These are phyloP conservation scores for Borealophlyctis nickersoniae DNA, from an alignment of 192 early-diverging fungal genomes.

Conservation along the genomic window DNA sequence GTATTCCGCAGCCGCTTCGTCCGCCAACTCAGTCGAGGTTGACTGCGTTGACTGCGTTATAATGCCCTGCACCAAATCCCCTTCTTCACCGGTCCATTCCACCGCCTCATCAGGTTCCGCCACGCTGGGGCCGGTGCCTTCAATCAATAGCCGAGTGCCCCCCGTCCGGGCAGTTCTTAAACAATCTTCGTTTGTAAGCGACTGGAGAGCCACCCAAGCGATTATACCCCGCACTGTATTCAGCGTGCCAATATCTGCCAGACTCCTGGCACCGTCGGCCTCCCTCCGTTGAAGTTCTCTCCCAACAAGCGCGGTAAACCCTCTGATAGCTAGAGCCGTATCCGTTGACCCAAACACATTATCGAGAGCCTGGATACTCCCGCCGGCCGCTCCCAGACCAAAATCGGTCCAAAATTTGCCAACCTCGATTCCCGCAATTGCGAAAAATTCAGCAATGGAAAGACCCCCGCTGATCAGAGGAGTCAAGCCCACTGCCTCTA, in stretches of 20 bases:
- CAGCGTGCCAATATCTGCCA: constrained; percentile 20
- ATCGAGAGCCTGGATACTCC: constrained; percentile 26
- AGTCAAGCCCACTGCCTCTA: constrained; percentile 29
- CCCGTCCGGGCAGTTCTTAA: not conserved
- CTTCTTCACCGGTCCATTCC: constrained; percentile 5
- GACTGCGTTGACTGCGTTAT: constrained; percentile 18
- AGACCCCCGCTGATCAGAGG: constrained; percentile 28
- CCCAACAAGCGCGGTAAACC: constrained; percentile 32
- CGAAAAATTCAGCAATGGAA: constrained; percentile 37
- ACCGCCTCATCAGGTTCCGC: constrained; percentile 22
- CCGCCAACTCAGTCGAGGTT: not conserved
- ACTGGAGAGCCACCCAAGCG: constrained; percentile 44
- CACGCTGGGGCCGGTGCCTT: not conserved
- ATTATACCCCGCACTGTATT: constrained; percentile 17
- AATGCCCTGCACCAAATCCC: constrained; percentile 18
- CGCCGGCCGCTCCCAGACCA: constrained; percentile 25
- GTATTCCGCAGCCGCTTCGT: not conserved
- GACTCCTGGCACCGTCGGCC: not conserved
- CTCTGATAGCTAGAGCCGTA: constrained; percentile 22
- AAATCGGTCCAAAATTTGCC: constrained; percentile 42
- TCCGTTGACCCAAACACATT: constrained; percentile 45
- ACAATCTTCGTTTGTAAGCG: constrained; percentile 16
- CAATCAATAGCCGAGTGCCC: not conserved
- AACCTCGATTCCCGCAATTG: constrained; percentile 35
- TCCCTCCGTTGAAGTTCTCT: constrained; percentile 14